These are phyloP conservation scores for Russula earlei DNA, from an alignment of 768 basidiomycete genomes.

Conservation along the genomic window DNA sequence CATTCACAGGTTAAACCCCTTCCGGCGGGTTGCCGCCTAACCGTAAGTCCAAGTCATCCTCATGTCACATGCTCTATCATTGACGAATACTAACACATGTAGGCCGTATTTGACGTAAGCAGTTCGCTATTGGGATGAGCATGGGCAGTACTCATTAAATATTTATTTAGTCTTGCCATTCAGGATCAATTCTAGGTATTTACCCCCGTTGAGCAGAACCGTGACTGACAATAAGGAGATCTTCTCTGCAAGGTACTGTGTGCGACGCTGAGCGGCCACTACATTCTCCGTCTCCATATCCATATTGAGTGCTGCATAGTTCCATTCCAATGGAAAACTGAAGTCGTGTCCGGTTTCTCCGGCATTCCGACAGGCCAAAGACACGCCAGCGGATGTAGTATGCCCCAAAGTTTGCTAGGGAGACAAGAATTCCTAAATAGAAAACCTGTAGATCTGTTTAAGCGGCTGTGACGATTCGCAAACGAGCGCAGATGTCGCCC, in stretches of 20 bases:
- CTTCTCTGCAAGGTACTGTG: slow-evolving; percentile 51
- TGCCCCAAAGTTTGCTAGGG: slow-evolving; percentile 24
- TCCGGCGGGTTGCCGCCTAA: slow-evolving; percentile 82
- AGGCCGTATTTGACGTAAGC: slow-evolving; percentile 28
- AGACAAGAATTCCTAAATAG: slow-evolving; percentile 4
- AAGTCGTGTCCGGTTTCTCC: slow-evolving; percentile 26
- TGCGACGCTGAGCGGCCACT: not conserved
- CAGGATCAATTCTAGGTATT: slow-evolving; percentile 74
- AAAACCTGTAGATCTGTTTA: slow-evolving; percentile 59
- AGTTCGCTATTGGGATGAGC: too few species aligned
- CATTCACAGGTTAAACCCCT: slow-evolving; percentile 40
- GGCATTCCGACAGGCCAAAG: slow-evolving; percentile 31
- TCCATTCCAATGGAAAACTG: slow-evolving; percentile 25
- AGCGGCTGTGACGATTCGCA: slow-evolving; percentile 78
- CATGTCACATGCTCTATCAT: not conserved
- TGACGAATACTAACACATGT: not conserved
- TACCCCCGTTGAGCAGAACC: not conserved
- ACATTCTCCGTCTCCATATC: too few species aligned
- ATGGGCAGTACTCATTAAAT: not conserved
- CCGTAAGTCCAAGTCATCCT: slow-evolving; percentile 48
- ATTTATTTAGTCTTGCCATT: slow-evolving; percentile 72
- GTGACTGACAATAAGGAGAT: slow-evolving; percentile 33
- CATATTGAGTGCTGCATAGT: slow-evolving; percentile 17
- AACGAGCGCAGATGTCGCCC: slow-evolving; percentile 67
- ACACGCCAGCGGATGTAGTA: slow-evolving; percentile 84